A percentile compares a stretch with the other conserved stretches of the same genome.
Conservation (phyloP, 257 asterid species). For the Solanum ossicruentum region DNA sequence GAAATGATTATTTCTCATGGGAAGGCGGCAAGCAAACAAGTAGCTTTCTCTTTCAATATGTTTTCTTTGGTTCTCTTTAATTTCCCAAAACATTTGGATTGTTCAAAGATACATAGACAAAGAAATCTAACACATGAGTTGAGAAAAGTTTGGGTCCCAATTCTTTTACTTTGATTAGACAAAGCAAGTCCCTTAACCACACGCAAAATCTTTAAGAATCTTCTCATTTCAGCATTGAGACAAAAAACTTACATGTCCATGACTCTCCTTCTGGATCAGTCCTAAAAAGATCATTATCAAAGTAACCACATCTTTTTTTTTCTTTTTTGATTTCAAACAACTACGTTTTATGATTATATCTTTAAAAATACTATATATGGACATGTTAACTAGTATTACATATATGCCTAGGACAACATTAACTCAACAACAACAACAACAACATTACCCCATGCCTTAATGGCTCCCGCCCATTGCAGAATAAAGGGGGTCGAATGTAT, state of each 20-base stretch:
- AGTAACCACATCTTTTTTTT: not conserved
- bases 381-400: not conserved
- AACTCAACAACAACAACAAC: too few relatives aligned
- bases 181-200: not conserved
- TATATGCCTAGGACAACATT: conserved; percentile 6
- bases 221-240: not conserved
- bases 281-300: not conserved
- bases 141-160: not conserved
- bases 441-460: too few relatives aligned
- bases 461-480: too few relatives aligned
- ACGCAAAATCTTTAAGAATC: conserved; percentile 1
- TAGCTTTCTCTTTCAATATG: not conserved
- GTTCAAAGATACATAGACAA: conserved; percentile 6
- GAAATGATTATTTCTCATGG: not conserved
- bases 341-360: not conserved
- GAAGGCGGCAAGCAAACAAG: not conserved
- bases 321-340: not conserved
- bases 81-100: not conserved
- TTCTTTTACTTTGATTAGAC: conserved; percentile 10
- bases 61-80: not conserved
- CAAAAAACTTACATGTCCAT: not conserved
- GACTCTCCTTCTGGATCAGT: not conserved
- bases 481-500: too few relatives aligned
- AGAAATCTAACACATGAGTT: conserved; percentile 6
- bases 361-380: not conserved